Percentiles rank a stretch among this genome's conserved stretches.
Evolutionary conservation across 2,329 filamentous ascomycete genomes (phyloP).

Genomic region (Aaosphaeria pasadenensis): DNA sequence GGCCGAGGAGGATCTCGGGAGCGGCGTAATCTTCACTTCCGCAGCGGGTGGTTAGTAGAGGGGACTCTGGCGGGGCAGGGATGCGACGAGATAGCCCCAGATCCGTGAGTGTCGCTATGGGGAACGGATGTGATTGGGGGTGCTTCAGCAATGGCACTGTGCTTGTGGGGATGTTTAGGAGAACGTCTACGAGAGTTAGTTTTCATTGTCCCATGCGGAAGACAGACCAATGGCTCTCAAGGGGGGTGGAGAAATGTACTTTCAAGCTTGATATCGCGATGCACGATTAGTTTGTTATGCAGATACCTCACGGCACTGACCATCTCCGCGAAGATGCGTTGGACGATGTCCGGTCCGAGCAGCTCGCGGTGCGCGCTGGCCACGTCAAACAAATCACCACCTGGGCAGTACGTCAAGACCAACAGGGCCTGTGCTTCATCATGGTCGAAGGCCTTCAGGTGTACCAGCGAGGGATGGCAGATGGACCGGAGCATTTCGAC

Average conservation of each 20-base stretch:
- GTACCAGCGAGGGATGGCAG: constrained; percentile 84
- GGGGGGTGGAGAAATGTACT: constrained; percentile 57
- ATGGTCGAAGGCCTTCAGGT: constrained; percentile 87
- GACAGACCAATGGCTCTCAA: constrained; percentile 16
- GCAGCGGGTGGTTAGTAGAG: constrained; percentile 88
- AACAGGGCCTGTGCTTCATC: constrained; percentile 79
- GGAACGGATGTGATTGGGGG: constrained; percentile 74
- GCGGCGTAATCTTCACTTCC: constrained; percentile 97
- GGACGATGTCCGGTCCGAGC: constrained; percentile 66
- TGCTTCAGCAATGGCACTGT: constrained; percentile 64
- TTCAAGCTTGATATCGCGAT: constrained; percentile 97
- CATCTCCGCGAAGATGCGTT: constrained; percentile 86
- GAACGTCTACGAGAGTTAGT: constrained; percentile 64
- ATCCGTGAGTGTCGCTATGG: constrained; percentile 86
- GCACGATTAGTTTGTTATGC: constrained; percentile 82
- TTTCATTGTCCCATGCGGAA: constrained; percentile 11
- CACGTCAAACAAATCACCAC: constrained; percentile 92
- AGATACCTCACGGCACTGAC: constrained; percentile 83
- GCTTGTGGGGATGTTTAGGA: constrained; percentile 75
- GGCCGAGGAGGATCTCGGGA: constrained; percentile 92
- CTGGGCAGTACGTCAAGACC: constrained; percentile 87
- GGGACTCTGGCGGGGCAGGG: constrained; percentile 67
- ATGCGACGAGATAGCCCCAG: constrained; percentile 86
- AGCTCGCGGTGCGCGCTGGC: constrained; percentile 69
- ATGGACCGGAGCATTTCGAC: constrained; percentile 89